Conservation (phyloP, 148 eudicot genomes). For the Camellia japonica region DNA sequence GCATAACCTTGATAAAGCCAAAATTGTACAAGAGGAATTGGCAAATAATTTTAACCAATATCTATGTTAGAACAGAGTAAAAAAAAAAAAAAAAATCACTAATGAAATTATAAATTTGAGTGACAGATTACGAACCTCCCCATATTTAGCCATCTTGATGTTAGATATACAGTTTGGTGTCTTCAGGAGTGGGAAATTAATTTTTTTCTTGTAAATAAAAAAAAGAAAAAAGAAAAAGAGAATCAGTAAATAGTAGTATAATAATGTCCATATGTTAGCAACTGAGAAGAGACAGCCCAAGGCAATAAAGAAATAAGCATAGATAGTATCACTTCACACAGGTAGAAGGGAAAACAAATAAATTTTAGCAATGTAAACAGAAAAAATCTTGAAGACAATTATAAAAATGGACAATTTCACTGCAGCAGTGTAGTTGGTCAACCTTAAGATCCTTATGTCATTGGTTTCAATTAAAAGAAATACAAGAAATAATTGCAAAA, state of each 20-base stretch:
- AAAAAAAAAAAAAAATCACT: neutral
- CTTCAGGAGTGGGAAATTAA: slow-evolving; percentile 64
- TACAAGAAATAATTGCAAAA: neutral
- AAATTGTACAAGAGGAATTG: neutral
- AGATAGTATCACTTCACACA: too few species aligned
- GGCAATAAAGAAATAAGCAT: neutral
- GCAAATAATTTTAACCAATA: neutral
- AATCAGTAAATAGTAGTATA: slow-evolving; percentile 14
- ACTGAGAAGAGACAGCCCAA: neutral
- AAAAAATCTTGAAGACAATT: neutral
- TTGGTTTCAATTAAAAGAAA: neutral
- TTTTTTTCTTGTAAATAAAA: slow-evolving; percentile 37
- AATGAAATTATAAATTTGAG: neutral
- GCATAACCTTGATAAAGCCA: neutral
- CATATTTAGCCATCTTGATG: slow-evolving; percentile 73
- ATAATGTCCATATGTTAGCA: too few species aligned
- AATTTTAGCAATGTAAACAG: neutral
- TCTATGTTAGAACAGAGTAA: neutral
- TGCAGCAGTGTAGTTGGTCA: neutral
- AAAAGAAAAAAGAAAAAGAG: slow-evolving; percentile 13
- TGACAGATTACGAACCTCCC: slow-evolving; percentile 50
- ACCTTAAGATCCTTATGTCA: neutral
- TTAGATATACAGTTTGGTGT: slow-evolving; percentile 33
- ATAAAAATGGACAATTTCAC: neutral
- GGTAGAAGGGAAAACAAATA: neutral